Base-by-base conservation (phyloP, 345 rosid species). In the Sisymbrium altissimum region DNA sequence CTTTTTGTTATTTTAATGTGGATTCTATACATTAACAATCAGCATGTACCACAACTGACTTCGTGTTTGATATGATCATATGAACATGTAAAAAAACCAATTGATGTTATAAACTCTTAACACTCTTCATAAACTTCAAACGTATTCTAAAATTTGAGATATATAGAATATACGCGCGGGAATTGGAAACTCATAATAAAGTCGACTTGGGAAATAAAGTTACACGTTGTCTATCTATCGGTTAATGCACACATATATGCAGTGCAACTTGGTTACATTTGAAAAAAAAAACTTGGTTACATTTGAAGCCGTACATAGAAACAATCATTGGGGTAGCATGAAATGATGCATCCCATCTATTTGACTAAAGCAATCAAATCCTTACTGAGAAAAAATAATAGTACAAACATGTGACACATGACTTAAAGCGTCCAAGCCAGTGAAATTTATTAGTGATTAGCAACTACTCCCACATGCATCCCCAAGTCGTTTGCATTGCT, bases 381-480 rank as follows among this genome's bases (percentile, higher is more conserved):
- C 40, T 43, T 15, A 68, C 18, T 9, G 19, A 4, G 6, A 48
- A 36, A 23, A 53, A 61, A 49, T 67, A 69, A 15, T 62, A 53
- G 41, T 63, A 70, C 53, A 76, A 76, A 70, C 70, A 60, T 55
- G 65, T 55, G 70, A 63, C 80, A 70, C 66, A 63, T 76, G 75
- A 36, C 79, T 44, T 62, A 69, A 69, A 62, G 70, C 27, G 35
- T 69, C 56, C 13, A 61, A 25, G 41, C 58, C 70, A 76, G 45
- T 70, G 66, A 63, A 61, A 54, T 14, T 14, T 17, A 44, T 14
- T 8, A 41, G 53, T 63, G 58, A 69, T 44, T 35, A 70, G 23
- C 55, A 70, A 46, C 75, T 45, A 54, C 44, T 63, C 75, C 71
- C 80, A 76, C 75, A 76, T 76, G 75, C 79, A 55, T 33, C 8